phyloP scores from a whole-genome alignment of 371 early-diverging fungal genomes.

The Actinomortierella wolfii region DNA sequence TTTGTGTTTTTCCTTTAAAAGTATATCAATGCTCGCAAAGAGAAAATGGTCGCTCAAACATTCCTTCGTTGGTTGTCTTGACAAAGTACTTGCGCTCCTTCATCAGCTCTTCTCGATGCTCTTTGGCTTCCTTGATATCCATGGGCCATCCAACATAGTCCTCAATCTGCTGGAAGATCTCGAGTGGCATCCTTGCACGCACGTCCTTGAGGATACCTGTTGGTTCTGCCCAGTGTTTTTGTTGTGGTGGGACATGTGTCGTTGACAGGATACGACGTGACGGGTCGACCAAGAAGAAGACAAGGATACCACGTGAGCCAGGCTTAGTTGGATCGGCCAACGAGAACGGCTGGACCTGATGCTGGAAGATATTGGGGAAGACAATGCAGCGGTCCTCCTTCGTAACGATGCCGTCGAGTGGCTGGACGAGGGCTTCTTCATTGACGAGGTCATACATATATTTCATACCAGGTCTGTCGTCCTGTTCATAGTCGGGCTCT shows the following conservation, averaged over 20 bases:
- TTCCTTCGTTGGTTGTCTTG: slow-evolving; percentile 2
- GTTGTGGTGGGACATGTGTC: slow-evolving; percentile 49
- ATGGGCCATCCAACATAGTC: slow-evolving; percentile 21
- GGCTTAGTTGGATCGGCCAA: slow-evolving; percentile 52
- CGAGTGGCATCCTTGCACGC: slow-evolving; percentile 8
- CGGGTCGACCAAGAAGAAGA: slow-evolving; percentile 53
- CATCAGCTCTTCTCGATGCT: slow-evolving; percentile 18
- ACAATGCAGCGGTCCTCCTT: slow-evolving; percentile 54
- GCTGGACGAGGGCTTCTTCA: slow-evolving; percentile 29
- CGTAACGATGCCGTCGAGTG: slow-evolving; percentile 38
- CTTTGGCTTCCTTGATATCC: slow-evolving; percentile 11
- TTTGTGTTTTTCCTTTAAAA: no score
- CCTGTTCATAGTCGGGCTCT: slow-evolving; percentile 33
- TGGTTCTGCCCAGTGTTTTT: slow-evolving; percentile 23
- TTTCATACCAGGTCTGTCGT: slow-evolving; percentile 18
- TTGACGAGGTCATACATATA: slow-evolving; percentile 11
- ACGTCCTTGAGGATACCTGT: slow-evolving; percentile 1
- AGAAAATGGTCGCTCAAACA: slow-evolving; percentile 19
- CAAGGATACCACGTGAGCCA: slow-evolving; percentile 59
- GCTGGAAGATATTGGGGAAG: slow-evolving; percentile 72
- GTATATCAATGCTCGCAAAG: slow-evolving; percentile 15
- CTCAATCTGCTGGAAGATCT: slow-evolving; percentile 32
- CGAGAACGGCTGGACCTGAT: slow-evolving; percentile 49
- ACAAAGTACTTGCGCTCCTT: slow-evolving; percentile 22
- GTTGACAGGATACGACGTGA: slow-evolving; percentile 39